A percentile compares a stretch with the other conserved stretches of the same genome.
Evolutionary conservation across 2,329 filamentous ascomycete genomes (phyloP).

Genomic region (Corniculantispora saksenae): DNA sequence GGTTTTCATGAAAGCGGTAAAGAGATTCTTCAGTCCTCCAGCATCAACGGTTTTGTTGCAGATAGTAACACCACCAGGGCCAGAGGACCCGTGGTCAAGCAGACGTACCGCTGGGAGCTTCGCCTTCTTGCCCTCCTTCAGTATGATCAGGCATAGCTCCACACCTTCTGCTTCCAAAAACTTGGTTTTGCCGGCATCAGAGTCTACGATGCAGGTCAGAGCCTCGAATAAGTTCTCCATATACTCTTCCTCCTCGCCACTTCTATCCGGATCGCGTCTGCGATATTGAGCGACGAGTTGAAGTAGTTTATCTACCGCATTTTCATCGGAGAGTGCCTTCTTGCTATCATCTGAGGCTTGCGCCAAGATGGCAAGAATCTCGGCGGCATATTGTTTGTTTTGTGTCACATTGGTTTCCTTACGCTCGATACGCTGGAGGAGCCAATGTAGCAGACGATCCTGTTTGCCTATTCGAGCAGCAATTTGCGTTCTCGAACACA

Average conservation of each 20-base stretch:
- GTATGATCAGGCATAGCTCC: constrained; percentile 88
- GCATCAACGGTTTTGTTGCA: constrained; percentile 79
- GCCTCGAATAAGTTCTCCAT: constrained; percentile 92
- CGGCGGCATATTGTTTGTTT: constrained; percentile 94
- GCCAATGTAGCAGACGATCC: constrained; percentile 68
- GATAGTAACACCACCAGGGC: constrained; percentile 53
- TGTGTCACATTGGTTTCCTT: constrained; percentile 72
- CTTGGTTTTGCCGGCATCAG: constrained; percentile 71
- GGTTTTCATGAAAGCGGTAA: constrained; percentile 86
- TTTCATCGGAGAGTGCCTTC: constrained; percentile 59
- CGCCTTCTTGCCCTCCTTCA: constrained; percentile 83
- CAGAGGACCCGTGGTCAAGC: constrained; percentile 75
- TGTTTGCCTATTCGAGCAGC: constrained; percentile 73
- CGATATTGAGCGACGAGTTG: constrained; percentile 84
- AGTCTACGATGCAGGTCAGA: constrained; percentile 77
- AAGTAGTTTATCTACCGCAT: constrained; percentile 77
- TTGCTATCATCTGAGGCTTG: constrained; percentile 72
- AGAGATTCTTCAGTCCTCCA: constrained; percentile 80
- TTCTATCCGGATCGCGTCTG: constrained; percentile 80
- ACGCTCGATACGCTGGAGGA: constrained; percentile 71
- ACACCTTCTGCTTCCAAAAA: constrained; percentile 90
- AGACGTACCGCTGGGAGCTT: constrained; percentile 76
- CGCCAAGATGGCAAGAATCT: constrained; percentile 85
- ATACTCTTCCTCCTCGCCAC: constrained; percentile 89
- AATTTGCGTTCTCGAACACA: constrained; percentile 70